Conservation (phyloP, 2,329 filamentous ascomycete species). For the Monosporascus cannonballus region DNA sequence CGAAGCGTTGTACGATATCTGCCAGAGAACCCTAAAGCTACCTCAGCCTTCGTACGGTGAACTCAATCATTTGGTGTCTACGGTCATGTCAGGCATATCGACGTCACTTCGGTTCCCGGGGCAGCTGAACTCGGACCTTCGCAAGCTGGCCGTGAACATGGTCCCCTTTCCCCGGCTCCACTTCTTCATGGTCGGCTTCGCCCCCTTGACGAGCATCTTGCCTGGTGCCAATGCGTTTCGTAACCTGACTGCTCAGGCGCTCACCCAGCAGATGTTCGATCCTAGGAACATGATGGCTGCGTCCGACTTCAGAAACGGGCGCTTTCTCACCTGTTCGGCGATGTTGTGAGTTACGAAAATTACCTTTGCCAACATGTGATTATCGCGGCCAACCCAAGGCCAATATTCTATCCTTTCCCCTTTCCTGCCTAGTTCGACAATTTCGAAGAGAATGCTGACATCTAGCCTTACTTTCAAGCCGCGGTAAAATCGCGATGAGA, state of each 20-base stretch:
- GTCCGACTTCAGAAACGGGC: constrained; percentile 98
- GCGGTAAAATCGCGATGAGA: constrained; percentile 99
- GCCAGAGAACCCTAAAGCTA: constrained; percentile 99
- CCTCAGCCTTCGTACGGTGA: constrained; percentile 98
- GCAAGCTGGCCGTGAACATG: constrained; percentile 99
- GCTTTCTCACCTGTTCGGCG: constrained; percentile 98
- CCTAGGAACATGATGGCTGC: constrained; percentile 99
- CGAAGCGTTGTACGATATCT: constrained; percentile 99
- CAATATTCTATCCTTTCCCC: neutral
- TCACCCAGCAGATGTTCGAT: constrained; percentile 99
- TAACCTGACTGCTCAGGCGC: constrained; percentile 92
- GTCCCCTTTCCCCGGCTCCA: constrained; percentile 99
- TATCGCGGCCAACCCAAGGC: too few relatives aligned
- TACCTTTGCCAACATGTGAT: too few relatives aligned
- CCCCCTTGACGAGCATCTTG: constrained; percentile 75
- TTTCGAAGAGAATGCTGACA: constrained; percentile 1
- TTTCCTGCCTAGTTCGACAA: constrained; percentile 16
- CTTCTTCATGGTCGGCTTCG: constrained; percentile 99
- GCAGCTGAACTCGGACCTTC: constrained; percentile 99
- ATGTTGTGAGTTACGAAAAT: constrained; percentile 66
- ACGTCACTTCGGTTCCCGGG: constrained; percentile 98
- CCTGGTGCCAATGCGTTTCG: constrained; percentile 91
- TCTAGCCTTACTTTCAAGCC: constrained; percentile 43
- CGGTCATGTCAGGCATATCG: constrained; percentile 99
- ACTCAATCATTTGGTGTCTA: constrained; percentile 98